These are phyloP conservation scores for Chenopodium formosanum DNA, from an alignment of 148 eudicot genomes.

Conservation along the genomic window DNA sequence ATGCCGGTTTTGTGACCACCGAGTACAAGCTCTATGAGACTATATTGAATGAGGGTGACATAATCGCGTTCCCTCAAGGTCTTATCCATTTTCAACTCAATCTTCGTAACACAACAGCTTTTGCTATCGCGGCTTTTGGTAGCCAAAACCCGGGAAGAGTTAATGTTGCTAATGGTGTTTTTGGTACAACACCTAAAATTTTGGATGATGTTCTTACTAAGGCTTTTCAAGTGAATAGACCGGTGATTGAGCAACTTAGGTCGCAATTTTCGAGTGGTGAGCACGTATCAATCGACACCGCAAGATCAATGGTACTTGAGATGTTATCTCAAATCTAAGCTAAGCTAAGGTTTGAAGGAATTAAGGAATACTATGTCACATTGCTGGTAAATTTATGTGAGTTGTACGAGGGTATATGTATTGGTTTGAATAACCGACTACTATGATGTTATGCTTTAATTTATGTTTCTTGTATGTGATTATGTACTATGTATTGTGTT, in stretches of 20 bases:
- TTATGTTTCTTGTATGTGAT: neutral
- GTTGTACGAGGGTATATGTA: neutral
- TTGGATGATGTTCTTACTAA: conserved; percentile 28
- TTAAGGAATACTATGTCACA: too few relatives aligned
- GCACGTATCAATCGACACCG: neutral
- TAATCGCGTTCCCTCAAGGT: conserved; percentile 31
- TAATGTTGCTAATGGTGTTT: conserved; percentile 12
- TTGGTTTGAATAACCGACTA: neutral
- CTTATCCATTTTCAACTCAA: conserved; percentile 29
- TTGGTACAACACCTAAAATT: conserved; percentile 21
- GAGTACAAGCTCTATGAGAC: conserved; percentile 17
- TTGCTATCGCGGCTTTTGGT: conserved; percentile 26
- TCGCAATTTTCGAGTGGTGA: neutral
- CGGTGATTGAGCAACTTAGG: conserved; percentile 12
- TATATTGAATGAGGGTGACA: conserved; percentile 22
- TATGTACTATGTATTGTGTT: too few relatives aligned
- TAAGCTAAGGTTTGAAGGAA: neutral
- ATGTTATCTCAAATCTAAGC: neutral
- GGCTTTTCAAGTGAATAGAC: conserved; percentile 19
- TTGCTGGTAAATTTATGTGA: neutral
- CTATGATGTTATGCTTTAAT: too few relatives aligned
- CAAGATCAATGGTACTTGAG: neutral
- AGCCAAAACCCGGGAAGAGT: conserved; percentile 24
- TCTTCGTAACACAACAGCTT: conserved; percentile 9
- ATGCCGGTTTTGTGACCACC: conserved; percentile 21